Evolutionary conservation across 495 filamentous ascomycete species (phyloP).

Genomic region (Paragyromitra xinjiangensis): DNA sequence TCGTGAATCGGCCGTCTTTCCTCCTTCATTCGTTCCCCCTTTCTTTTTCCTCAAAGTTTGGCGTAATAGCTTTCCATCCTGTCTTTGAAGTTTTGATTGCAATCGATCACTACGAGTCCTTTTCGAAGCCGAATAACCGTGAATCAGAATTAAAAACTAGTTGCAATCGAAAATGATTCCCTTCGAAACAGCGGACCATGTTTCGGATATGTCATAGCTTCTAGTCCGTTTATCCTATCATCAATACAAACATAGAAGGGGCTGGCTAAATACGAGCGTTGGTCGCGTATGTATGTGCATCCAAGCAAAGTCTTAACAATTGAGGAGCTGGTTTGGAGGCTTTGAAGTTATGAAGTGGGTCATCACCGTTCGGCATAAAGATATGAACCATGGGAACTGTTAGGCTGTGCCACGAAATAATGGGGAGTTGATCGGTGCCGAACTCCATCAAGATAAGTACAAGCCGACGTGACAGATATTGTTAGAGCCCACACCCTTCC

Average conservation of each 20-base stretch:
- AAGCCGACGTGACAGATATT: conserved; percentile 18
- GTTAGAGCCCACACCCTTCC: conserved; percentile 33
- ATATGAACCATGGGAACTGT: background rate
- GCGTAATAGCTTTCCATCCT: background rate
- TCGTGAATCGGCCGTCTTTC: background rate
- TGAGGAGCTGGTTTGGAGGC: conserved; percentile 18
- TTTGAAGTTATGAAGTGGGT: background rate
- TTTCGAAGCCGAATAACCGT: conserved; percentile 11
- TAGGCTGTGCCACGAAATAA: conserved; percentile 6
- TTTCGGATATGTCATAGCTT: conserved; percentile 35
- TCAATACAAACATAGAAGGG: conserved; percentile 12
- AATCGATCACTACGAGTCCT: background rate
- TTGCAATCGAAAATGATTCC: conserved; percentile 6
- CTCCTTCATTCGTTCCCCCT: background rate
- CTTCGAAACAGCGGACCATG: conserved; percentile 19
- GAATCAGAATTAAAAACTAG: conserved; percentile 2
- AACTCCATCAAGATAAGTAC: conserved; percentile 3
- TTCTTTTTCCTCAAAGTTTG: background rate
- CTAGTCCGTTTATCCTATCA: conserved; percentile 10
- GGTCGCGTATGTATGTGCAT: background rate
- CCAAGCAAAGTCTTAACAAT: conserved; percentile 21
- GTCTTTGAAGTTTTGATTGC: background rate
- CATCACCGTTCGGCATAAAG: background rate
- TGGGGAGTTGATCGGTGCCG: background rate
- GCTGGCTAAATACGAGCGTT: background rate